Evolutionary conservation across 768 basidiomycete genomes (phyloP).

Genomic region (Phlebiopsis flavidoalba): DNA sequence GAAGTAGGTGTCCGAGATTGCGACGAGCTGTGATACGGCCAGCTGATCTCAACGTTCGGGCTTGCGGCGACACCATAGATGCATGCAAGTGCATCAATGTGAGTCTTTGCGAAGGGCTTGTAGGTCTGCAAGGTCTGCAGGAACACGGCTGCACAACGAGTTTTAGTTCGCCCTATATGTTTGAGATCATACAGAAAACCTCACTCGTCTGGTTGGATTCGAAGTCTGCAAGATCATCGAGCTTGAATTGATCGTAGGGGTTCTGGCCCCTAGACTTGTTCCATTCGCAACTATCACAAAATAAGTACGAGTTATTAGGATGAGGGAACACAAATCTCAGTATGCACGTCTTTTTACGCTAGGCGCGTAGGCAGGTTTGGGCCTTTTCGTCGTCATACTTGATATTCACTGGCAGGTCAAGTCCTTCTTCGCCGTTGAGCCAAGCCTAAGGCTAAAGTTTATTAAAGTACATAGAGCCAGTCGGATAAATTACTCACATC

Average conservation of each 20-base stretch:
- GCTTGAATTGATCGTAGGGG: constrained; percentile 46
- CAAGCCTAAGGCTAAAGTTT: constrained; percentile 46
- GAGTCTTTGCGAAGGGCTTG: constrained; percentile 49
- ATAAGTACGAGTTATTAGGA: too few species aligned
- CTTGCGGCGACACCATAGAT: constrained; percentile 46
- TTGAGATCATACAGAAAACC: constrained; percentile 11
- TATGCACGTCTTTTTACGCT: constrained; percentile 31
- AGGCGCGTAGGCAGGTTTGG: constrained; percentile 61
- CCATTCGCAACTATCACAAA: constrained; percentile 44
- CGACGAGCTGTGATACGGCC: constrained; percentile 72
- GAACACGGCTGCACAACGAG: constrained; percentile 59
- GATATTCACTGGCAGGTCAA: constrained; percentile 65
- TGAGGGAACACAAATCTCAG: not conserved
- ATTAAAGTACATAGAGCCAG: not conserved
- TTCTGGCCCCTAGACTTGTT: constrained; percentile 47
- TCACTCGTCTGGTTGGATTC: constrained; percentile 73
- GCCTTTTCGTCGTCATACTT: constrained; percentile 73
- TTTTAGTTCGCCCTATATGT: not conserved
- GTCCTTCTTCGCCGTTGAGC: constrained; percentile 77
- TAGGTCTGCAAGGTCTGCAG: constrained; percentile 70
- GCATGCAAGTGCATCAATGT: constrained; percentile 54
- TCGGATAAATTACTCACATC: constrained; percentile 36
- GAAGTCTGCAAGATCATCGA: constrained; percentile 52
- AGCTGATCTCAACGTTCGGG: constrained; percentile 72
- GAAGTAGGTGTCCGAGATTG: constrained; percentile 43